These are phyloP conservation scores for Diaporthe sp. DNA, from an alignment of 2,329 filamentous ascomycete species.

Conservation along the genomic window DNA sequence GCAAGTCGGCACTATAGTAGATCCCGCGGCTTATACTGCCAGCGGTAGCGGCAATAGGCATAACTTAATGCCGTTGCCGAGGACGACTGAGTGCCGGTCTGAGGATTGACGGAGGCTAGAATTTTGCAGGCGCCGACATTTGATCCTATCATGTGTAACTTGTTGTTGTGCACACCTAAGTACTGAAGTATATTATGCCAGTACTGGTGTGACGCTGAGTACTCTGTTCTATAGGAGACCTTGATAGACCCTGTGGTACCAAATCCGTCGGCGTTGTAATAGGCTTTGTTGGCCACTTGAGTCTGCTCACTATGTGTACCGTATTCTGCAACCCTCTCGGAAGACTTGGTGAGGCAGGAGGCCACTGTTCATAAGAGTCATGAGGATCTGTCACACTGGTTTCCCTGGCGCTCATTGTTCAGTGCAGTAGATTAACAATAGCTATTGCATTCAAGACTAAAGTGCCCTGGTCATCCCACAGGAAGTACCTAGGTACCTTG, in stretches of 20 bases:
- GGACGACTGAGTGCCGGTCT: constrained; percentile 48
- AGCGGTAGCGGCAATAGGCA: too few relatives aligned
- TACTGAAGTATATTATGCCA: constrained; percentile 46
- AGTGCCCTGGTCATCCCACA: too few relatives aligned
- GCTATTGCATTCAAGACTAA: too few relatives aligned
- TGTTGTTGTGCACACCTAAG: constrained; percentile 49
- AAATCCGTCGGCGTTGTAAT: constrained; percentile 40
- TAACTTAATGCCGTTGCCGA: constrained; percentile 58
- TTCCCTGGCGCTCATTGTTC: too few relatives aligned
- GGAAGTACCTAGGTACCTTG: too few relatives aligned
- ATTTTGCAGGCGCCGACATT: constrained; percentile 52
- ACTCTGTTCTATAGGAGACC: constrained; percentile 40
- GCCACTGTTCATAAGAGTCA: too few relatives aligned
- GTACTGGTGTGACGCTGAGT: constrained; percentile 43
- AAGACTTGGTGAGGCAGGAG: too few relatives aligned
- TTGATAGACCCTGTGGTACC: constrained; percentile 44
- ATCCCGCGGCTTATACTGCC: too few relatives aligned
- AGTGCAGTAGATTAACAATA: too few relatives aligned
- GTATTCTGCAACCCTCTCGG: too few relatives aligned
- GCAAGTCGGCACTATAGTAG: too few relatives aligned
- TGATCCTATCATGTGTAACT: constrained; percentile 48
- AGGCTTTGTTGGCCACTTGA: background rate
- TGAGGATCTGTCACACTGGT: too few relatives aligned
- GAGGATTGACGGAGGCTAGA: constrained; percentile 54
- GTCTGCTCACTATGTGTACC: constrained; percentile 7